Percentiles rank a stretch among this genome's conserved stretches.
These are phyloP conservation scores for Celoporthe dispersa DNA, from an alignment of 2,329 filamentous ascomycete species.

Conservation along the genomic window DNA sequence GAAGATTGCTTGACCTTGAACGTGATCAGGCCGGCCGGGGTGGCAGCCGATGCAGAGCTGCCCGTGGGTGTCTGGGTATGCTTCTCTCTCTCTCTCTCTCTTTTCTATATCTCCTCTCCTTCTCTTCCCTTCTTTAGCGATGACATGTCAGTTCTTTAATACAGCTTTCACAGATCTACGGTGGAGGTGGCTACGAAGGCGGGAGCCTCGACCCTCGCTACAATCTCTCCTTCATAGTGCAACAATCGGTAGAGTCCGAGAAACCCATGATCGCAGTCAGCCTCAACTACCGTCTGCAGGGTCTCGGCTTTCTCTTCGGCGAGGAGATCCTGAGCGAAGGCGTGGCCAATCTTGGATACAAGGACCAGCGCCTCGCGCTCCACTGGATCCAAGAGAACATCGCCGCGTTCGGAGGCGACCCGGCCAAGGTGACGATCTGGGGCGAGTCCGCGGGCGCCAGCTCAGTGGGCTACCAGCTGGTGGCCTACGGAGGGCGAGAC, in stretches of 20 bases:
- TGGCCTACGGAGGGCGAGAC: slow-evolving; percentile 44
- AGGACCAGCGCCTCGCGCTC: slow-evolving; percentile 50
- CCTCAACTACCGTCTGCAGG: slow-evolving; percentile 52
- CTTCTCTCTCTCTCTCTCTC: not conserved
- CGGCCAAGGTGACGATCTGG: slow-evolving; percentile 41
- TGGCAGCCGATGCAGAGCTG: slow-evolving; percentile 38
- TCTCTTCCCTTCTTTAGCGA: not conserved
- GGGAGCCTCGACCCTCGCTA: slow-evolving; percentile 51
- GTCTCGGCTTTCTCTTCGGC: slow-evolving; percentile 50
- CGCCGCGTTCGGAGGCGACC: slow-evolving; percentile 46
- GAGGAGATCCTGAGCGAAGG: slow-evolving; percentile 45
- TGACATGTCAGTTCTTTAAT: slow-evolving; percentile 4
- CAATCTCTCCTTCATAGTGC: slow-evolving; percentile 60
- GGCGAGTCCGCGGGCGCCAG: slow-evolving; percentile 52
- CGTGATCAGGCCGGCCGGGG: slow-evolving; percentile 58
- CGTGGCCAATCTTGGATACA: slow-evolving; percentile 51
- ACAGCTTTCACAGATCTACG: slow-evolving; percentile 51
- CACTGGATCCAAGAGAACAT: slow-evolving; percentile 52
- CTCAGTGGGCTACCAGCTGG: slow-evolving; percentile 38
- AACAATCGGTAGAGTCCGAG: slow-evolving; percentile 40
- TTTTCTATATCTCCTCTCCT: not conserved
- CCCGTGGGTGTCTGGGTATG: slow-evolving; percentile 21
- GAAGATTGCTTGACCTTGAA: slow-evolving; percentile 69
- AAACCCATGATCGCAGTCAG: slow-evolving; percentile 48
- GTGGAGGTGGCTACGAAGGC: slow-evolving; percentile 40